Evolutionary conservation across 495 filamentous ascomycete species (phyloP), one percentile per base, ranked within the genome.

Genomic region (Penicillium silybi): DNA sequence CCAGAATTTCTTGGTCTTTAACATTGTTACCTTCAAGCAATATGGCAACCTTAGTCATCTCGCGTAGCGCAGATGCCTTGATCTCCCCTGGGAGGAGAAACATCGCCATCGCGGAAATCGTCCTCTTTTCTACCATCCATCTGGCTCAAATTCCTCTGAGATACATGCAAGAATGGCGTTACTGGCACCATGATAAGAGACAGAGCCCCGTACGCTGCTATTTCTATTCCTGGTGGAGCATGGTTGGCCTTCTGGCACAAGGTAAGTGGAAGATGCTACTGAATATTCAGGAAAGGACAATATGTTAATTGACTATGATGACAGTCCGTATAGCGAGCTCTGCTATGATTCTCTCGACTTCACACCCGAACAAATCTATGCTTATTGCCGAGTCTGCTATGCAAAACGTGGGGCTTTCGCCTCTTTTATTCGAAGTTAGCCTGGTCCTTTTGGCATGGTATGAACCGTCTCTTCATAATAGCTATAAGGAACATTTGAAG

Each of bases 401-500:
- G 50, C 65, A 63, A 58, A 61, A 64, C 19, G 58, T 65, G 27
- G 67, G 67, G 10, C 64, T 71, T 18, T 69, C 68, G 39, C 66
- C 66, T 29, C 59, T 71, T 23, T 49, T 71, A 19, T 67, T 71
- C 41, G 68, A 71, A 57, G 63, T 69, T 25, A 69, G 65, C 43
- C 43, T 71, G 19, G 50, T 71, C 20, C 52, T 71, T 45, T 41
- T 71, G 38, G 46, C 61, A 57, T 61, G 63, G 68, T 70, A 64
- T 27, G 57, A 34, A 29, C 8, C 13, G 16, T 19, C 18, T 10
- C n/a, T n/a, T n/a, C n/a, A n/a, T n/a, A n/a, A n/a, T n/a, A n/a
- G n/a, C n/a, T n/a, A n/a, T n/a, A n/a, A n/a, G n/a, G n/a, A n/a
- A n/a, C n/a, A n/a, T n/a, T n/a, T n/a, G n/a, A n/a, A n/a, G n/a